Evolutionary conservation across 768 basidiomycete genomes (phyloP).

Genomic region (Gautieria morchelliformis): DNA sequence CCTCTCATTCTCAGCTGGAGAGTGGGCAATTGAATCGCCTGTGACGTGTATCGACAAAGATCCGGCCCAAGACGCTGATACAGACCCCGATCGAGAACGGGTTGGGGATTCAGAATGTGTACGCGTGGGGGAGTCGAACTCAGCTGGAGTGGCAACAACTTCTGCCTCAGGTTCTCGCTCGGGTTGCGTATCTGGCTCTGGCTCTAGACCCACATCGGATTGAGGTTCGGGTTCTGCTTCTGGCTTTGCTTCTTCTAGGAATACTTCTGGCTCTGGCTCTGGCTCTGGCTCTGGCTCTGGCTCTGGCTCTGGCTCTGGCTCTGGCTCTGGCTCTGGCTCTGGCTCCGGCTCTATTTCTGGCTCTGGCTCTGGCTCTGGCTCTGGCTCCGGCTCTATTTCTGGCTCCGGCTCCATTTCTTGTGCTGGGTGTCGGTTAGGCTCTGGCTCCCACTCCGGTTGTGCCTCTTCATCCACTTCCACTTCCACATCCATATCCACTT

Average conservation of each 20-base stretch:
- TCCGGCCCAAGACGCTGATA: not conserved
- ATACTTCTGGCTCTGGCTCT: not conserved
- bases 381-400: not conserved
- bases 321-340: not conserved
- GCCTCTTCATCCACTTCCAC: not conserved
- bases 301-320: not conserved
- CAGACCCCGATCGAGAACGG: not conserved
- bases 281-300: not conserved
- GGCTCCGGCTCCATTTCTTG: not conserved
- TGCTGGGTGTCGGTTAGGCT: not conserved
- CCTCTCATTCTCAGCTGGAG: not conserved
- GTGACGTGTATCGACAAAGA: not conserved
- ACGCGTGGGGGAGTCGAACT: not conserved
- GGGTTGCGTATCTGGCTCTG: not conserved
- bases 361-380: not conserved
- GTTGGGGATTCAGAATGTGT: conserved; percentile 1
- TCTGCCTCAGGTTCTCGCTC: not conserved
- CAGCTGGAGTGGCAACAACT: not conserved
- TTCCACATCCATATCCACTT: not conserved
- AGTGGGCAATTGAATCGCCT: not conserved
- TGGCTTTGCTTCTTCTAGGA: not conserved
- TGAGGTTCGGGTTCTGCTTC: not conserved
- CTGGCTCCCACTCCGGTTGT: not conserved
- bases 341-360: not conserved
- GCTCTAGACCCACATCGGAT: not conserved